Conservation (phyloP, 306 rosid species). For the Vicia sativa region DNA sequence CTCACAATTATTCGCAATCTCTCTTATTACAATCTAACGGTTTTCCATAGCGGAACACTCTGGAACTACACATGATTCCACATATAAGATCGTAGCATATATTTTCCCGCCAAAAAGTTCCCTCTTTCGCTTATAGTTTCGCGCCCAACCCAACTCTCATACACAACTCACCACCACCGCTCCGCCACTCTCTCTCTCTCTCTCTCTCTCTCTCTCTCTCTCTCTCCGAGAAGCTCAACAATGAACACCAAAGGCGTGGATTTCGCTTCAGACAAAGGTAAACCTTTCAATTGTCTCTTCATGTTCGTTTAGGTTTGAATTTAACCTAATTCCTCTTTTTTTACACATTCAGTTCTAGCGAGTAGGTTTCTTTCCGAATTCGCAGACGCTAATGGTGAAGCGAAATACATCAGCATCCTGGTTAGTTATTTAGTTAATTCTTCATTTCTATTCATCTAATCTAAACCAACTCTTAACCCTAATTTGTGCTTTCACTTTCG, state of each 20-base stretch:
- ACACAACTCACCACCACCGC: background rate
- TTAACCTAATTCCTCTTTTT: background rate
- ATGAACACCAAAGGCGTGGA: conserved; percentile 59
- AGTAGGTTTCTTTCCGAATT: conserved; percentile 81
- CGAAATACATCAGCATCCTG: conserved; percentile 75
- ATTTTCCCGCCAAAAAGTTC: conserved; percentile 90
- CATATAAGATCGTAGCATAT: conserved; percentile 11
- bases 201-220: conserved; percentile 5
- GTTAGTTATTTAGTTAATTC: conserved; percentile 54
- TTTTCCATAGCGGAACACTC: background rate
- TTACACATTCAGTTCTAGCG: conserved; percentile 62
- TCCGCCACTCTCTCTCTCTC: conserved; percentile 3
- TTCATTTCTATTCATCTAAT: background rate
- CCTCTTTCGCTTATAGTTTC: conserved; percentile 37
- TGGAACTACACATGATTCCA: background rate
- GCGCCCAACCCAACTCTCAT: conserved; percentile 55
- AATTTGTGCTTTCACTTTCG: background rate
- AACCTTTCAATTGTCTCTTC: conserved; percentile 39
- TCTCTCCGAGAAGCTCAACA: conserved; percentile 22
- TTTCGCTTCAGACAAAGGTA: conserved; percentile 75
- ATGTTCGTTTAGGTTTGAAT: background rate
- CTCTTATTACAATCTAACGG: background rate
- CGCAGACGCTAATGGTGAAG: conserved; percentile 68
- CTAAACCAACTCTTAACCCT: conserved; percentile 17
- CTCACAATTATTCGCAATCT: background rate